Conservation (phyloP, 768 basidiomycete species). For the Trametes cingulata region DNA sequence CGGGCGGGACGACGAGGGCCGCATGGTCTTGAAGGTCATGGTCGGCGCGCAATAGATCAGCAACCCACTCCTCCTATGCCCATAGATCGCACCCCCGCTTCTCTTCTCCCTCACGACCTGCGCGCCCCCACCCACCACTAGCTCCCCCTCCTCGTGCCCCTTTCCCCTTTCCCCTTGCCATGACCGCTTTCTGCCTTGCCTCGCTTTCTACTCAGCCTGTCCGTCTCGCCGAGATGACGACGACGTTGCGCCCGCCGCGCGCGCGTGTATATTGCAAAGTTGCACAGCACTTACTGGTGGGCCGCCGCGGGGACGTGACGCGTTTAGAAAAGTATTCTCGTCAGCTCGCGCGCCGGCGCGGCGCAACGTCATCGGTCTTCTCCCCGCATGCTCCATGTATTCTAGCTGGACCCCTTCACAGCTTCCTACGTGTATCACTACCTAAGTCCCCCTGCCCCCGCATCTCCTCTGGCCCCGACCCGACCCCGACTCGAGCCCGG, state of each 20-base stretch:
- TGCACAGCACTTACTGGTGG: background rate
- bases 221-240: background rate
- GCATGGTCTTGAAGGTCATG: constrained; percentile 89
- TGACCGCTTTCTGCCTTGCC: background rate
- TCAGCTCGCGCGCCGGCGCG: constrained; percentile 10
- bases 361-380: constrained; percentile 11
- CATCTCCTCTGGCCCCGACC: background rate
- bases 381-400: constrained; percentile 5
- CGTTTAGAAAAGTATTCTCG: constrained; percentile 14
- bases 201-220: background rate
- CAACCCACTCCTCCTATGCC: background rate
- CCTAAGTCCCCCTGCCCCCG: constrained; percentile 1
- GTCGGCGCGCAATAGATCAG: constrained; percentile 43
- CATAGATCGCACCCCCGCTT: constrained; percentile 5
- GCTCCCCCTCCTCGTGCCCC: background rate
- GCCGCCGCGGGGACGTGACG: background rate
- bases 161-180: background rate
- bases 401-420: constrained; percentile 10
- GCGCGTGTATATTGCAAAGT: background rate
- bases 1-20: constrained; percentile 78
- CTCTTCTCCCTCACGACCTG: background rate
- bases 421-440: constrained; percentile 19
- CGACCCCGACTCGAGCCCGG: too few relatives aligned
- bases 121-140: background rate
- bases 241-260: constrained; percentile 14